Base-by-base conservation (phyloP, 2,329 filamentous ascomycete species). In the Clarireedia sp. region DNA sequence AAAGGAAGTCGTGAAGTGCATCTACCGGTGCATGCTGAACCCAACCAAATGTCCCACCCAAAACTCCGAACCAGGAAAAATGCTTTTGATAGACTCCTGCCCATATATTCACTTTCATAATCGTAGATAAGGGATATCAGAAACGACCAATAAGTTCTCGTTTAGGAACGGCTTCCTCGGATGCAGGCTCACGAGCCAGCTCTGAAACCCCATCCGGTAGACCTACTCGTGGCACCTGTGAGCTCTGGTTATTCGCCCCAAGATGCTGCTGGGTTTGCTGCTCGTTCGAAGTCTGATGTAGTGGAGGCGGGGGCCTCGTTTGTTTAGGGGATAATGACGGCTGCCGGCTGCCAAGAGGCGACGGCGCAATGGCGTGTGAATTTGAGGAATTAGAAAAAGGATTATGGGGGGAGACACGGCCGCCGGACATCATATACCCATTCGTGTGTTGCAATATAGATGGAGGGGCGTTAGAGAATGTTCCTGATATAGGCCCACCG, bases 311-410 rank as follows among this genome's bases (percentile, higher is more conserved):
- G 40, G 59, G 57, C 29, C 64, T 62, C 38, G 49, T 62, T 50
- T 65, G 63, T 49, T 67, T 63, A 23, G 66, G 67, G 10, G 67
- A 67, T 54, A 67, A 57, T 44, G 67, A 69, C 58, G 65, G 51
- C 54, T 67, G 67, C 14, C 67, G 60, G 41, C 65, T 68, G 23
- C 65, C 67, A 50, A 67, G 52, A 36, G 66, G 67, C 23, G 67
- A 68, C 21, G 67, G 66, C 19, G 57, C 66, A 21, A 65, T 66
- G 19, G 62, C 64, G 47, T 68, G 66, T 29, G 60, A 56, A 43
- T 61, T 58, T 33, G 59, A 62, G 17, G 63, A 59, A 48, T 63
- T 66, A 19, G 58, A 59, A 51, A 69, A 66, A 17, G 66, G 62
- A 57, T 67, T 66, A 36, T 66, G 65, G 38, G 66, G 63, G 40